phyloP scores from a whole-genome alignment of 2,329 filamentous ascomycete species.

The Phialemoniopsis sp. region DNA sequence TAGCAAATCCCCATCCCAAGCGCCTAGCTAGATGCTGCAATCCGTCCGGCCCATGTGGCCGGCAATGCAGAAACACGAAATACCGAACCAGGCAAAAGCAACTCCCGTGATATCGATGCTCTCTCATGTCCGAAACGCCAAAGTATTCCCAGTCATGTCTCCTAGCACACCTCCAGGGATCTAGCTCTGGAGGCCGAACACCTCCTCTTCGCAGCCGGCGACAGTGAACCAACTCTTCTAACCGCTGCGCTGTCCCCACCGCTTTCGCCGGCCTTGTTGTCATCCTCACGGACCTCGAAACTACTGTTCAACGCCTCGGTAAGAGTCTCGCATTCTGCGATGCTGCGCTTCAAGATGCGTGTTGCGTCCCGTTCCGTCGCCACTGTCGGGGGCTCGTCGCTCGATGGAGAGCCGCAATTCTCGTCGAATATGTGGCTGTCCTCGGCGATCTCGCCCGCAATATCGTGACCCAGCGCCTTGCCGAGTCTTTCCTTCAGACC shows the following conservation, averaged over 20 bases:
- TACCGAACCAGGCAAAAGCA: not conserved
- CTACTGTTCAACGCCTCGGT: conserved; percentile 33
- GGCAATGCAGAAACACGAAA: too few species aligned
- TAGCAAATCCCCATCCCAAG: too few species aligned
- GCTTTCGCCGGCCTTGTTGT: conserved; percentile 11
- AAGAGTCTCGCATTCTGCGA: conserved; percentile 27
- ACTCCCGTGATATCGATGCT: not conserved
- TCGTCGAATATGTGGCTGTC: conserved; percentile 10
- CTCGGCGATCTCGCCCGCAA: conserved; percentile 36
- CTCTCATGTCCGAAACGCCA: too few species aligned
- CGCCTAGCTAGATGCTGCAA: too few species aligned
- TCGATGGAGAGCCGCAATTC: conserved; percentile 14
- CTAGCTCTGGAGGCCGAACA: conserved; percentile 16
- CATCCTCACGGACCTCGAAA: conserved; percentile 26
- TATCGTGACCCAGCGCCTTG: conserved; percentile 44
- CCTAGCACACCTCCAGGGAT: conserved; percentile 21
- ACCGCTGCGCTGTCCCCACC: conserved; percentile 12
- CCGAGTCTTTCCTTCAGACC: conserved; percentile 52
- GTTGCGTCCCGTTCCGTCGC: conserved; percentile 3
- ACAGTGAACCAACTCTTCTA: conserved; percentile 8
- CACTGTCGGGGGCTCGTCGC: conserved; percentile 24
- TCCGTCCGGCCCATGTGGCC: too few species aligned
- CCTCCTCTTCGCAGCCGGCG: conserved; percentile 24
- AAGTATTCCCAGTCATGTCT: too few species aligned
- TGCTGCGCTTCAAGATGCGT: conserved; percentile 22